Conservation (phyloP, 1,139 yeast species). For the Candida tropicalis region DNA sequence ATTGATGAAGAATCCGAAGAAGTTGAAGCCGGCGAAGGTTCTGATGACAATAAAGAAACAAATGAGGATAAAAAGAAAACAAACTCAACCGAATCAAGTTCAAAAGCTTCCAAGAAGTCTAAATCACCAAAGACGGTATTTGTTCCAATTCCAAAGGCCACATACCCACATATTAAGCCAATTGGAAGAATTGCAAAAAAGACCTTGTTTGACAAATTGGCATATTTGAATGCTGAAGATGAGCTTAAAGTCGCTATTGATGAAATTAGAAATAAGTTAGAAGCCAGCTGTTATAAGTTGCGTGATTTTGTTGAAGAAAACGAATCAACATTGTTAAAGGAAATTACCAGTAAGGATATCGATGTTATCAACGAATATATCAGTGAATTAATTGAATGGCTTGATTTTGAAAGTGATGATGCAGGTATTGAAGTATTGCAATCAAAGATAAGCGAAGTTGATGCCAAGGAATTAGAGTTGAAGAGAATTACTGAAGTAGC, state of each 20-base stretch:
- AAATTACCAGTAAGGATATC: constrained; percentile 36
- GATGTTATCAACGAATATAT: constrained; percentile 30
- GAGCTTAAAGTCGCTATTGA: constrained; percentile 48
- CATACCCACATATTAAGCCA: constrained; percentile 48
- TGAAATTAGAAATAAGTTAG: constrained; percentile 55
- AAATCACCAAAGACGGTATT: constrained; percentile 22
- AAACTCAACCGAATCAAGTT: constrained; percentile 20
- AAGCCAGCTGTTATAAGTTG: constrained; percentile 58
- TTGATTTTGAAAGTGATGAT: constrained; percentile 70
- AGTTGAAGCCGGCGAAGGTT: constrained; percentile 16
- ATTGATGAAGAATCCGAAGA: constrained; percentile 6
- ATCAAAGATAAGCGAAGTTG: constrained; percentile 25
- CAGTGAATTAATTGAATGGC: constrained; percentile 68
- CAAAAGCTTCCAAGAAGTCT: constrained; percentile 18
- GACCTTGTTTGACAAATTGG: constrained; percentile 29
- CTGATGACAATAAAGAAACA: constrained; percentile 12
- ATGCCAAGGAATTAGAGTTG: constrained; percentile 23
- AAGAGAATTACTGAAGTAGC: constrained; percentile 27
- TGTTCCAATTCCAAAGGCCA: constrained; percentile 29
- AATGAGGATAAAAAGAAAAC: constrained; percentile 16
- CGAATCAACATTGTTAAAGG: constrained; percentile 38
- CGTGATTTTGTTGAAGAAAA: constrained; percentile 56
- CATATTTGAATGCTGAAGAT: constrained; percentile 46
- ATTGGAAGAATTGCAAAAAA: constrained; percentile 43
- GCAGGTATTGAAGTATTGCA: constrained; percentile 48